Conservation (phyloP, 1,139 yeast species). For the Debaryomyces nepalensis region DNA sequence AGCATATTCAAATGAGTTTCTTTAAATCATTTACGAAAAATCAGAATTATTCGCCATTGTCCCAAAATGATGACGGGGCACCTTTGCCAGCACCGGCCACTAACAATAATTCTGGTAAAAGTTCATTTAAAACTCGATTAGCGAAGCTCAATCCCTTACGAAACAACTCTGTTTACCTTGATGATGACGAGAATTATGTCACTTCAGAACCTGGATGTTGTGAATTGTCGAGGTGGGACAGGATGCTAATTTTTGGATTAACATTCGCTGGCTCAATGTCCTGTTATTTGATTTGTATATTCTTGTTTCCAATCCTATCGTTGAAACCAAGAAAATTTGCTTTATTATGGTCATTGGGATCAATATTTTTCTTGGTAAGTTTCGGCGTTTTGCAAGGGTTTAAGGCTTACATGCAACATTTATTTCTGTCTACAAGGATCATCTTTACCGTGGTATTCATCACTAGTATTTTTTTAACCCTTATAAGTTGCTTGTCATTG, state of each 20-base stretch:
- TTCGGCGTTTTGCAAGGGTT: constrained; percentile 64
- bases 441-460: constrained; percentile 55
- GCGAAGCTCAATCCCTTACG: constrained; percentile 48
- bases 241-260: constrained; percentile 59
- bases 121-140: constrained; percentile 34
- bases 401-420: constrained; percentile 50
- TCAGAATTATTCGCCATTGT: constrained; percentile 35
- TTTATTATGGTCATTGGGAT: constrained; percentile 63
- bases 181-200: constrained; percentile 50
- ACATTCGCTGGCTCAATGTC: constrained; percentile 58
- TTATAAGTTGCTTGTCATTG: constrained; percentile 51
- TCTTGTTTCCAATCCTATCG: constrained; percentile 59
- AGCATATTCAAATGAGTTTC: constrained; percentile 50
- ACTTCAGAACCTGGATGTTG: constrained; percentile 52
- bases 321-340: constrained; percentile 65
- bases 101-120: constrained; percentile 18
- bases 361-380: constrained; percentile 58
- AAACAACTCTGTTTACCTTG: constrained; percentile 40
- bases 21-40: constrained; percentile 37
- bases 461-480: constrained; percentile 54
- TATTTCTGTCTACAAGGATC: constrained; percentile 54
- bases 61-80: constrained; percentile 40
- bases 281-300: constrained; percentile 59
- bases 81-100: constrained; percentile 50
- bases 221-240: constrained; percentile 61